Evolutionary conservation across 192 early-diverging fungal species (phyloP).

Genomic region (Coemansia sp.): DNA sequence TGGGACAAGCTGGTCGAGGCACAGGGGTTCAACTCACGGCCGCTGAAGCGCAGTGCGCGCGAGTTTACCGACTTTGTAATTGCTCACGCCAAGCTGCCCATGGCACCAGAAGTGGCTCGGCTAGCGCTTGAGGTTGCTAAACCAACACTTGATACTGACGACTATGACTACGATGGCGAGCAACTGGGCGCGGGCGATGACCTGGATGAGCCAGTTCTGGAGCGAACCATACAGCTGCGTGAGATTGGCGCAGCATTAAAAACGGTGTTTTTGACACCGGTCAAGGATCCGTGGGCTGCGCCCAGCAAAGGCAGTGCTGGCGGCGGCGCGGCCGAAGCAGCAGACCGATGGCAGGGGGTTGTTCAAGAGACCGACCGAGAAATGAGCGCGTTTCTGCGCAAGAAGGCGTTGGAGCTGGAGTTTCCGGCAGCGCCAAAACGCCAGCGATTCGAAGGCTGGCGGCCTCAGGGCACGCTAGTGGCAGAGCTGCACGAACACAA

Average conservation of each 20-base stretch:
- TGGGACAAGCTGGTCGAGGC: slow-evolving; percentile 48
- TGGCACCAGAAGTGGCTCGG: slow-evolving; percentile 15
- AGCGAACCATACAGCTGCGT: slow-evolving; percentile 22
- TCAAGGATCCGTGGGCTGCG: slow-evolving; percentile 24
- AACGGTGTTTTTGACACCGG: slow-evolving; percentile 44
- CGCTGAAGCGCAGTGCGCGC: slow-evolving; percentile 17
- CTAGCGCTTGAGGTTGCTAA: slow-evolving; percentile 26
- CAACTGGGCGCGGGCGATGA: background rate
- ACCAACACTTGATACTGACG: background rate
- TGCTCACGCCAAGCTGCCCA: slow-evolving; percentile 18
- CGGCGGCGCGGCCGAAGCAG: background rate
- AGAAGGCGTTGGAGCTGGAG: slow-evolving; percentile 54
- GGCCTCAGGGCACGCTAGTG: slow-evolving; percentile 73
- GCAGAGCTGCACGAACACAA: slow-evolving; percentile 83
- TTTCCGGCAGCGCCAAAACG: slow-evolving; percentile 34
- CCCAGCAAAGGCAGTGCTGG: background rate
- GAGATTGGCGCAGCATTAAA: slow-evolving; percentile 38
- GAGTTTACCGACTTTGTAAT: slow-evolving; percentile 38
- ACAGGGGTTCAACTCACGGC: slow-evolving; percentile 8
- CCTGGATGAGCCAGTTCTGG: background rate
- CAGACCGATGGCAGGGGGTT: slow-evolving; percentile 2
- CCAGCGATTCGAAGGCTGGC: slow-evolving; percentile 56
- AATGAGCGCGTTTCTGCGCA: slow-evolving; percentile 44
- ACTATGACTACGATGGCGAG: background rate
- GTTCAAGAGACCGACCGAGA: background rate